Percentiles rank a stretch among this genome's conserved stretches.
Evolutionary conservation across 2,329 filamentous ascomycete species (phyloP).

Genomic region (Podosphaera xanthii): DNA sequence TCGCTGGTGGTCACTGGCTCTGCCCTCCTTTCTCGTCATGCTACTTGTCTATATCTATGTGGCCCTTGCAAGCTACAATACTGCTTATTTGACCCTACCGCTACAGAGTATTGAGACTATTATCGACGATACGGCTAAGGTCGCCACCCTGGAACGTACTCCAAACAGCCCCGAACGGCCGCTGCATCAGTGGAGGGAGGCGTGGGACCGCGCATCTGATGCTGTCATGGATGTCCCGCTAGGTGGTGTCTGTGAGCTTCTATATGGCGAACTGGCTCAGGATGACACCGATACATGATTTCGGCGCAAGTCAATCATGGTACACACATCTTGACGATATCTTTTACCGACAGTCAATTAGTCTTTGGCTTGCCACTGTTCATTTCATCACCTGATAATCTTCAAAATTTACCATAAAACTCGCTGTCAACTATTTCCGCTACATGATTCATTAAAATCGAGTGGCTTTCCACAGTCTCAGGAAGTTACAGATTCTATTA

Average conservation of each 20-base stretch:
- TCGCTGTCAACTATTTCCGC: no score
- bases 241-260: conserved; percentile 79
- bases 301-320: no score
- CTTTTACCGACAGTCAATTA: no score
- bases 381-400: no score
- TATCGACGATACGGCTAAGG: conserved; percentile 70
- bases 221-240: conserved; percentile 93
- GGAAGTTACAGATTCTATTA: no score
- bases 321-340: no score
- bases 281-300: conserved; percentile 3
- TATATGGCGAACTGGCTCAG: conserved; percentile 47
- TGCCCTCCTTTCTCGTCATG: conserved; percentile 79
- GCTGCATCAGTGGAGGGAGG: conserved; percentile 42
- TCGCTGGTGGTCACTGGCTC: conserved; percentile 88
- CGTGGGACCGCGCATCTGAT: conserved; percentile 88
- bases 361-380: no score
- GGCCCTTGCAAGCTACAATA: conserved; percentile 77
- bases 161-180: conserved; percentile 9
- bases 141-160: conserved; percentile 53
- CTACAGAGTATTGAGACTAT: conserved; percentile 67
- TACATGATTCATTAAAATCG: no score
- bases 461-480: no score
- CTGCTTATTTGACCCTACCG: conserved; percentile 63
- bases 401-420: no score
- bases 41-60: conserved; percentile 80